These are phyloP conservation scores for Epichloe gansuensis DNA, from an alignment of 2,329 filamentous ascomycete genomes.

Conservation along the genomic window DNA sequence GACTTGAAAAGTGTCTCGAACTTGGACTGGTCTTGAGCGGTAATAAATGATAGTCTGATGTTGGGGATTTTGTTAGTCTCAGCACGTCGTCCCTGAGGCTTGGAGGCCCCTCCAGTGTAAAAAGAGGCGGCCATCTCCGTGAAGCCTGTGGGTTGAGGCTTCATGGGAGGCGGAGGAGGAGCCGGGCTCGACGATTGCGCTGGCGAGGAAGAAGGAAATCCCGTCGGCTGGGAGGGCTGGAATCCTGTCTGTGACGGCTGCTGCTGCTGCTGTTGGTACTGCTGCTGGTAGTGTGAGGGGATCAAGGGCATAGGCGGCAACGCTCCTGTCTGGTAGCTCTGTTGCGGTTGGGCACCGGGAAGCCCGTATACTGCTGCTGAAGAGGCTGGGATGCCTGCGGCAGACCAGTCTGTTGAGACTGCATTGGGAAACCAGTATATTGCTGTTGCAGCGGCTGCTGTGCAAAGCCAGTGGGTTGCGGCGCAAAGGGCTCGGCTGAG, in stretches of 20 bases:
- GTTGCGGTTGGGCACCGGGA: constrained; percentile 41
- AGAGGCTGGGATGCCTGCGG: constrained; percentile 46
- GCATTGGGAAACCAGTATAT: constrained; percentile 48
- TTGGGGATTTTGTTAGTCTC: constrained; percentile 71
- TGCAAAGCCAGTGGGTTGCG: constrained; percentile 49
- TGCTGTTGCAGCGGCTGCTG: constrained; percentile 40
- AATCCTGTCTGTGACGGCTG: constrained; percentile 22
- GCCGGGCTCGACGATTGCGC: constrained; percentile 38
- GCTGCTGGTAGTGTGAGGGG: constrained; percentile 47
- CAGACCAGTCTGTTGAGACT: constrained; percentile 32
- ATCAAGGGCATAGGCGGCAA: constrained; percentile 47
- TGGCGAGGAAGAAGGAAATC: constrained; percentile 31
- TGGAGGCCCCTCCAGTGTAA: constrained; percentile 36
- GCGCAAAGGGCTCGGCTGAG: constrained; percentile 43
- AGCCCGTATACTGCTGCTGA: constrained; percentile 59
- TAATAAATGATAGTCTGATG: constrained; percentile 91
- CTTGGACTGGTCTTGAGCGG: constrained; percentile 84
- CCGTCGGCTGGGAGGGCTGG: constrained; percentile 30
- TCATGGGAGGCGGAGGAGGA: constrained; percentile 46
- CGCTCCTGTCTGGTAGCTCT: constrained; percentile 47
- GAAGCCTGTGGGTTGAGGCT: constrained; percentile 55
- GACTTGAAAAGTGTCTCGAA: constrained; percentile 98
- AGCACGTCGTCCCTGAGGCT: constrained; percentile 32
- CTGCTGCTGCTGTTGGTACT: constrained; percentile 41
- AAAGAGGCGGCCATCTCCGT: constrained; percentile 56